phyloP scores from a whole-genome alignment of 2,329 filamentous ascomycete species.

The Graphiopsis chlorocephala region DNA sequence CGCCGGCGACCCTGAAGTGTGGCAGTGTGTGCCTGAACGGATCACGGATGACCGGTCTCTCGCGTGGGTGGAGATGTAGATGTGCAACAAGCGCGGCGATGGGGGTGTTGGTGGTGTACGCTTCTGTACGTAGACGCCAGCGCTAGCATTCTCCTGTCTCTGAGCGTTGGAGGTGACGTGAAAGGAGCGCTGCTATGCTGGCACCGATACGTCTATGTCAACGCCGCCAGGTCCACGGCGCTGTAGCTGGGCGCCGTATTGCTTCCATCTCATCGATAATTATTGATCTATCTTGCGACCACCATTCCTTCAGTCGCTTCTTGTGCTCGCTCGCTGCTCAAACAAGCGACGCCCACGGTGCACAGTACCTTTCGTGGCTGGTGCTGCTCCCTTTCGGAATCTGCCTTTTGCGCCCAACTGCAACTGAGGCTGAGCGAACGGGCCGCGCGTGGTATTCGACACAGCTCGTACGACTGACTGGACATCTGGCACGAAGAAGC shows the following conservation, averaged over 20 bases:
- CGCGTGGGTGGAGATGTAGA: background rate
- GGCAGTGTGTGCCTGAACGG: background rate
- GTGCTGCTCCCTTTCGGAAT: background rate
- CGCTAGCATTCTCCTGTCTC: constrained; percentile 9
- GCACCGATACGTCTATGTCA: background rate
- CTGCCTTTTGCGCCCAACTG: constrained; percentile 1
- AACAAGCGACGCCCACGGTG: background rate
- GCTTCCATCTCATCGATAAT: background rate
- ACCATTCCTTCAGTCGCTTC: background rate
- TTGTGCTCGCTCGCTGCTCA: background rate
- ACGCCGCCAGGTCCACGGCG: background rate
- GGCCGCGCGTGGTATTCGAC: constrained; percentile 6
- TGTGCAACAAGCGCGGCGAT: background rate
- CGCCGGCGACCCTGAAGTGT: background rate
- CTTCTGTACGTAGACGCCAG: background rate
- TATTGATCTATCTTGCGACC: background rate
- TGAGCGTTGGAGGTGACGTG: background rate
- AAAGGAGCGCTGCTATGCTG: background rate
- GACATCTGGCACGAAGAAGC: background rate
- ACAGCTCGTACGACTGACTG: background rate
- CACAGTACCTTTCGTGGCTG: background rate
- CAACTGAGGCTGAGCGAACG: background rate
- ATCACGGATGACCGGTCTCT: background rate
- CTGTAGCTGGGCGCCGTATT: background rate
- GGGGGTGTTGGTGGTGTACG: background rate